Evolutionary conservation across 495 filamentous ascomycete species (phyloP).

Genomic region (Xanthoparmelia taractica): DNA sequence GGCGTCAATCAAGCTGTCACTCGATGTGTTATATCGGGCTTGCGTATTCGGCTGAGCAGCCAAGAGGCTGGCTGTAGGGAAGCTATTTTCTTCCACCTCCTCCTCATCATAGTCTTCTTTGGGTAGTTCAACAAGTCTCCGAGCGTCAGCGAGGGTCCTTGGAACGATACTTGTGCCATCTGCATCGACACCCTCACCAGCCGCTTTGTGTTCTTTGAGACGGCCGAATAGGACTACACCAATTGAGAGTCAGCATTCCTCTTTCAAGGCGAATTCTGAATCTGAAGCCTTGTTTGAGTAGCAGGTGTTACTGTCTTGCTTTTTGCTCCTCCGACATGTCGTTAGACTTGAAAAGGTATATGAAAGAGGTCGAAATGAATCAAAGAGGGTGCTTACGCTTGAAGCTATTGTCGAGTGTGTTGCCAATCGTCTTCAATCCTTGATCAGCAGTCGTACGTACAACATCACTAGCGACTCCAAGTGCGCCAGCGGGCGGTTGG

Average conservation of each 20-base stretch:
- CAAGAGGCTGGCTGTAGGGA: slow-evolving; percentile 33
- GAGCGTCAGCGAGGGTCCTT: slow-evolving; percentile 85
- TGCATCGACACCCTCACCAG: slow-evolving; percentile 38
- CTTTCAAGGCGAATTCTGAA: background rate
- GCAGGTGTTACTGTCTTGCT: background rate
- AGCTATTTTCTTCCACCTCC: slow-evolving; percentile 39
- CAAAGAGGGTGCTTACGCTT: slow-evolving; percentile 41
- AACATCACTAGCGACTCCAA: slow-evolving; percentile 76
- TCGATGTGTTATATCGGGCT: slow-evolving; percentile 32
- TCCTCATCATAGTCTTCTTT: slow-evolving; percentile 51
- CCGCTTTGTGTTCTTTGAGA: slow-evolving; percentile 55
- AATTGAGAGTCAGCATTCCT: background rate
- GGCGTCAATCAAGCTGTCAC: slow-evolving; percentile 55
- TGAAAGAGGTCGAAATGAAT: background rate
- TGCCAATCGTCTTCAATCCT: slow-evolving; percentile 76
- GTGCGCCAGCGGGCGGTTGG: slow-evolving; percentile 65
- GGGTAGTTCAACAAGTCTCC: slow-evolving; percentile 65
- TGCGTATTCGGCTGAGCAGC: slow-evolving; percentile 26
- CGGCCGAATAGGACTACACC: slow-evolving; percentile 65
- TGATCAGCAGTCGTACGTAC: slow-evolving; percentile 84
- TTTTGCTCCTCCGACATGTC: background rate
- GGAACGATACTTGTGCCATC: slow-evolving; percentile 50
- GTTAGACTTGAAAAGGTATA: background rate
- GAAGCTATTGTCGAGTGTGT: slow-evolving; percentile 79
- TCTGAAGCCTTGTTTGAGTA: background rate